Conservation (phyloP, 768 basidiomycete genomes). For the Mycena maculata region DNA sequence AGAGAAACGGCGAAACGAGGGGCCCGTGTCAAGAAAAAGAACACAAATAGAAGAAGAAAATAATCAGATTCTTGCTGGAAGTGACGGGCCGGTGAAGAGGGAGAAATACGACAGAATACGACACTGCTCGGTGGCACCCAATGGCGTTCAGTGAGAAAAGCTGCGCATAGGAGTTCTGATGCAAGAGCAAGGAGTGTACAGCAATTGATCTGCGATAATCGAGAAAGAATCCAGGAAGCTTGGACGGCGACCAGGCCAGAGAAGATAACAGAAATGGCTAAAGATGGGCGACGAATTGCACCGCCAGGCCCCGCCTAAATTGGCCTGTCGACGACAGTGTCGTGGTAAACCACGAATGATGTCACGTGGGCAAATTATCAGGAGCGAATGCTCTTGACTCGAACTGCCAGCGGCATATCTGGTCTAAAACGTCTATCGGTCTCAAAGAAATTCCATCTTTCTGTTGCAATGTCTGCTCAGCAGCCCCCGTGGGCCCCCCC, state of each 20-base stretch:
- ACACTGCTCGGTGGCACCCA: background rate
- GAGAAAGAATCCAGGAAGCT: no score
- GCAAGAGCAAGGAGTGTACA: background rate
- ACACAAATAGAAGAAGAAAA: conserved; percentile 10
- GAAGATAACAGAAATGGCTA: no score
- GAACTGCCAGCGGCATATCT: conserved; percentile 23
- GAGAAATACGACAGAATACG: background rate
- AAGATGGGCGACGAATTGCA: no score
- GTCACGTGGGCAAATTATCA: background rate
- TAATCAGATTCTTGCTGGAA: background rate
- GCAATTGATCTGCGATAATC: conserved; percentile 3
- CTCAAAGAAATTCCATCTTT: conserved; percentile 11
- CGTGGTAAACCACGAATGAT: no score
- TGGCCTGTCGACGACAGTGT: no score
- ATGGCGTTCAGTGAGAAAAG: no score
- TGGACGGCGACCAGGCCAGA: no score
- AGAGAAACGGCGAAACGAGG: background rate
- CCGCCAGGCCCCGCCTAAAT: no score
- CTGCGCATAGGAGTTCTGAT: no score
- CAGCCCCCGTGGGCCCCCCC: conserved; percentile 72
- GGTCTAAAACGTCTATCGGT: conserved; percentile 18
- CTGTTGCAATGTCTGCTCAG: conserved; percentile 63
- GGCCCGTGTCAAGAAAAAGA: background rate
- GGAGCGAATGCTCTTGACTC: conserved; percentile 33
- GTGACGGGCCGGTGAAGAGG: background rate